Evolutionary conservation across 1,284 basidiomycete genomes (phyloP).

Genomic region (Lentinus polychrous): DNA sequence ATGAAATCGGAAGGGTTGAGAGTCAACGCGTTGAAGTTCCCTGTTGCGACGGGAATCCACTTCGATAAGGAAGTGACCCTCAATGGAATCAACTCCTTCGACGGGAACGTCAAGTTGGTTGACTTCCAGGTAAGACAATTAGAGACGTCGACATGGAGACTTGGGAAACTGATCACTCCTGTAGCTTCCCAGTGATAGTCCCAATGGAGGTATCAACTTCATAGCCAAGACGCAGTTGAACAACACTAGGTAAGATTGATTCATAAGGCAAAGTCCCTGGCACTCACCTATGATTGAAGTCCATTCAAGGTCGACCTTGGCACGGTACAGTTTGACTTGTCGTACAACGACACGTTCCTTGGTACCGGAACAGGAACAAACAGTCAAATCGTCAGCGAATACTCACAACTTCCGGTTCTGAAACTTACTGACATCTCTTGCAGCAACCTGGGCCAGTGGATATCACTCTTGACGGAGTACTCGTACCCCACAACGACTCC

Average conservation of each 20-base stretch:
- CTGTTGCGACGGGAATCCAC: constrained; percentile 50
- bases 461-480: constrained; percentile 55
- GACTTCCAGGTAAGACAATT: constrained; percentile 41
- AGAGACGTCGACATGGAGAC: too few species aligned
- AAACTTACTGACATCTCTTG: constrained; percentile 5
- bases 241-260: constrained; percentile 49
- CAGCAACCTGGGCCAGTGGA: constrained; percentile 48
- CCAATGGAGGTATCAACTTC: constrained; percentile 65
- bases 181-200: constrained; percentile 60
- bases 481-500: constrained; percentile 46
- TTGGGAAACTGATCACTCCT: background rate
- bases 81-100: constrained; percentile 63
- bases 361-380: constrained; percentile 51
- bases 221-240: constrained; percentile 48
- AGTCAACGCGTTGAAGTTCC: constrained; percentile 66
- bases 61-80: constrained; percentile 55
- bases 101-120: constrained; percentile 47
- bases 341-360: constrained; percentile 53
- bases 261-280: background rate
- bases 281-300: constrained; percentile 23
- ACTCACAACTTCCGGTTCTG: background rate
- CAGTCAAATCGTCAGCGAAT: constrained; percentile 40
- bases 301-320: constrained; percentile 70
- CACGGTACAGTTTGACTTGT: constrained; percentile 59
- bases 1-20: constrained; percentile 50